Evolutionary conservation across 768 basidiomycete genomes (phyloP).

Genomic region (Paxillus involutus): DNA sequence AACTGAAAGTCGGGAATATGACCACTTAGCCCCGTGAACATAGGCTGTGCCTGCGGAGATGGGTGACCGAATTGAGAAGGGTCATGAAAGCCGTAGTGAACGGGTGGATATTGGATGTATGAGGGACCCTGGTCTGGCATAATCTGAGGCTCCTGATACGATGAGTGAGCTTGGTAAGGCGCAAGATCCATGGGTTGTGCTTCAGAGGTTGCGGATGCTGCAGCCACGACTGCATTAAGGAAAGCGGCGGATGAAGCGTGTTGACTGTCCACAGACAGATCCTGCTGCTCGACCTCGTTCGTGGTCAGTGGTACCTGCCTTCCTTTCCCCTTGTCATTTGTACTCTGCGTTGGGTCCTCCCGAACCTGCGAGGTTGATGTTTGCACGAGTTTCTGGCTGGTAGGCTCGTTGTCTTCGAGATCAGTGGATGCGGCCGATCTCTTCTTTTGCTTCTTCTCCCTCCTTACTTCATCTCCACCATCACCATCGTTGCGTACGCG

Average conservation of each 20-base stretch:
- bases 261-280: constrained; percentile 30
- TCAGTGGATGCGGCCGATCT: constrained; percentile 5
- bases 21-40: constrained; percentile 18
- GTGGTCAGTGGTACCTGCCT: constrained; percentile 29
- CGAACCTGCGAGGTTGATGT: background rate
- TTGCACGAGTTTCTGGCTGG: background rate
- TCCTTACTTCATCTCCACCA: constrained; percentile 12
- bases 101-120: constrained; percentile 31
- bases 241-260: constrained; percentile 57
- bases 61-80: constrained; percentile 26
- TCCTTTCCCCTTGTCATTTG: constrained; percentile 35
- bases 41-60: constrained; percentile 28
- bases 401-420: constrained; percentile 17
- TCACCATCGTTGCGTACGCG: constrained; percentile 23
- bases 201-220: constrained; percentile 53
- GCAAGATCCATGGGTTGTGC: constrained; percentile 28
- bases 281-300: constrained; percentile 23
- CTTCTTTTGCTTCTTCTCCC: constrained; percentile 37
- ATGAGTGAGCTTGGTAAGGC: constrained; percentile 30
- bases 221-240: constrained; percentile 64
- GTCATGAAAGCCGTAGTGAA: constrained; percentile 29
- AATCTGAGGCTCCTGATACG: constrained; percentile 34
- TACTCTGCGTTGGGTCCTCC: constrained; percentile 27
- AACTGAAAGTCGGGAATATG: constrained; percentile 38
- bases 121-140: constrained; percentile 24